These are phyloP conservation scores for Dissoconium aciculare DNA, from an alignment of 2,329 filamentous ascomycete species.

Conservation along the genomic window DNA sequence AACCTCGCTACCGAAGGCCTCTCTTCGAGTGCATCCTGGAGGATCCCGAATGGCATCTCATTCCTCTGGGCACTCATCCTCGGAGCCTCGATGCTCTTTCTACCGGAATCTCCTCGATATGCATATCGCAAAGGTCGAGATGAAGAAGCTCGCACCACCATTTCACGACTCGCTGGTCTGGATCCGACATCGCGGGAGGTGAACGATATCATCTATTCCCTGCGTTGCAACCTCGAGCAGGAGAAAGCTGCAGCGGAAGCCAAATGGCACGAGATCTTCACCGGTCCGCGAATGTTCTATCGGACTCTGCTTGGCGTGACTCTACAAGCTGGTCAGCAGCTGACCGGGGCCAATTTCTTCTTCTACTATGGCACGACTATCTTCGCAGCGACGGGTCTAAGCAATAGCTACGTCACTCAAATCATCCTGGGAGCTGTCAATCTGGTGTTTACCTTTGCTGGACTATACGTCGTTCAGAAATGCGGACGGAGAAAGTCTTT, in stretches of 20 bases:
- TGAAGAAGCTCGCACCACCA: slow-evolving; percentile 36
- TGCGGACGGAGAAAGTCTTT: slow-evolving; percentile 32
- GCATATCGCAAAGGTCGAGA: slow-evolving; percentile 40
- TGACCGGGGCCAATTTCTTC: slow-evolving; percentile 55
- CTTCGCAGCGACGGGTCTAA: slow-evolving; percentile 24
- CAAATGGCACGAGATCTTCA: slow-evolving; percentile 52
- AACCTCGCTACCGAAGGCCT: slow-evolving; percentile 46
- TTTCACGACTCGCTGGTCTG: slow-evolving; percentile 42
- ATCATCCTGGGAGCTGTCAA: slow-evolving; percentile 37
- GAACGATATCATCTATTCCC: slow-evolving; percentile 38
- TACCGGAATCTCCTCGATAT: slow-evolving; percentile 43
- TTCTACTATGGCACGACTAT: slow-evolving; percentile 40
- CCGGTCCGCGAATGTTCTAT: slow-evolving; percentile 51
- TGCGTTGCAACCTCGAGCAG: slow-evolving; percentile 40
- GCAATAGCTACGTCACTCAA: slow-evolving; percentile 31
- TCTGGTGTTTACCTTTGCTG: slow-evolving; percentile 33
- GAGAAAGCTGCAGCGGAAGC: slow-evolving; percentile 34
- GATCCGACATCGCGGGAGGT: slow-evolving; percentile 40
- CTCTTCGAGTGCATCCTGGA: slow-evolving; percentile 40
- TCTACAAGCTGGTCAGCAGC: slow-evolving; percentile 51
- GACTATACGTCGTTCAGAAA: slow-evolving; percentile 34
- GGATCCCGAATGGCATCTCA: slow-evolving; percentile 46
- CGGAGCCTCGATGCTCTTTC: slow-evolving; percentile 37
- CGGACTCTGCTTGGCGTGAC: slow-evolving; percentile 47
- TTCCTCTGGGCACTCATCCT: slow-evolving; percentile 43